These are phyloP conservation scores for Chlorophyllum brunneum DNA, from an alignment of 768 basidiomycete genomes.

Conservation along the genomic window DNA sequence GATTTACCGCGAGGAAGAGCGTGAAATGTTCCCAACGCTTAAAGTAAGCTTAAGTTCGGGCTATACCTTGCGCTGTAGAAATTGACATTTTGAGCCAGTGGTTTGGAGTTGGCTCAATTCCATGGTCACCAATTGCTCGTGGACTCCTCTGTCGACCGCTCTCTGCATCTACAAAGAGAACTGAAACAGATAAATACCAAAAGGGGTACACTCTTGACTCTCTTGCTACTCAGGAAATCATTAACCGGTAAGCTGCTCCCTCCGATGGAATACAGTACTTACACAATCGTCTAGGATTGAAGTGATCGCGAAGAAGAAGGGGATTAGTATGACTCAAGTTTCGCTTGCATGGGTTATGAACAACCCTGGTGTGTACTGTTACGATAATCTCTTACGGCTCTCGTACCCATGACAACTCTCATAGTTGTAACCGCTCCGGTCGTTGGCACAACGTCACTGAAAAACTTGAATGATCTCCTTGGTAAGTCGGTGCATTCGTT, in stretches of 20 bases:
- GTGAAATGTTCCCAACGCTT: conserved; percentile 56
- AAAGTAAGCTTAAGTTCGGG: conserved; percentile 30
- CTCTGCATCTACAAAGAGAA: conserved; percentile 35
- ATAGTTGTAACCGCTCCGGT: conserved; percentile 53
- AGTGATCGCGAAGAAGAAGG: conserved; percentile 47
- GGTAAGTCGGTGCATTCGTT: conserved; percentile 23
- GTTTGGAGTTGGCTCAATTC: conserved; percentile 52
- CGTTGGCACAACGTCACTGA: conserved; percentile 46
- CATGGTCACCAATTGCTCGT: conserved; percentile 56
- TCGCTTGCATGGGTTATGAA: conserved; percentile 48
- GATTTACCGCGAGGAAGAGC: conserved; percentile 61
- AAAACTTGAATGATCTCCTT: conserved; percentile 49
- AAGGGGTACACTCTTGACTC: conserved; percentile 18
- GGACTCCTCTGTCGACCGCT: conserved; percentile 49
- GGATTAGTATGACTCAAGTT: conserved; percentile 52
- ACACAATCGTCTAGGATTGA: conserved; percentile 37
- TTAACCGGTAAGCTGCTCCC: conserved; percentile 23
- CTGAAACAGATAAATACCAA: conserved; percentile 28
- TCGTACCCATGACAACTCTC: background rate
- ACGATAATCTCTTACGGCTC: too few species aligned
- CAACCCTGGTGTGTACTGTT: conserved; percentile 29
- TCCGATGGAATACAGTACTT: background rate
- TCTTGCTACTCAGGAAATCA: conserved; percentile 29
- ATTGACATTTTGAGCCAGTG: conserved; percentile 24
- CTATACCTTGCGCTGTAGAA: too few species aligned